Evolutionary conservation across 306 rosid species (phyloP).

Genomic region (Corylus americana): DNA sequence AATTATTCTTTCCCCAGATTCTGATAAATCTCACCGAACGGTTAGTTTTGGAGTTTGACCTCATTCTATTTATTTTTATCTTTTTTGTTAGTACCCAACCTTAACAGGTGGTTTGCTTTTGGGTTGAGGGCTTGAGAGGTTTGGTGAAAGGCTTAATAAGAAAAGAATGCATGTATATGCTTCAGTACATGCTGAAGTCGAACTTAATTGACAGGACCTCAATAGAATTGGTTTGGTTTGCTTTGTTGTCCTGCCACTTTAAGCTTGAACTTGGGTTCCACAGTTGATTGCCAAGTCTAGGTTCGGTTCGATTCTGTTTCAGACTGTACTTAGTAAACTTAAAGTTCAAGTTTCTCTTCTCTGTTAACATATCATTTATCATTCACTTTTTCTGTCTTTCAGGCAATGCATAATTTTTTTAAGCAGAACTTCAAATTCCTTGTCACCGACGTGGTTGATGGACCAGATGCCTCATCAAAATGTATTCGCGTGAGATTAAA

Average conservation of each 20-base stretch:
- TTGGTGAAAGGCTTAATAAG: not conserved
- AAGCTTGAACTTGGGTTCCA: not conserved
- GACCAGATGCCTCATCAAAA: constrained; percentile 86
- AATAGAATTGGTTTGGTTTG: not conserved
- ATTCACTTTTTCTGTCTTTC: constrained; percentile 34
- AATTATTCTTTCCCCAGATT: constrained; percentile 69
- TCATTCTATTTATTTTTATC: not conserved
- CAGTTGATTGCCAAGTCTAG: constrained; percentile 7
- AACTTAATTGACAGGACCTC: constrained; percentile 14
- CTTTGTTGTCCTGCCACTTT: not conserved
- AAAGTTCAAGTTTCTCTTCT: not conserved
- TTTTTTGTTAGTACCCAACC: not conserved
- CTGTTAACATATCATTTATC: not conserved
- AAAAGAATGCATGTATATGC: not conserved
- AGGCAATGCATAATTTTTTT: constrained; percentile 86
- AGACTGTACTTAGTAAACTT: constrained; percentile 8
- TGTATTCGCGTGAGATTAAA: constrained; percentile 86
- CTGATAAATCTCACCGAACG: constrained; percentile 81
- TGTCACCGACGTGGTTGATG: constrained; percentile 81
- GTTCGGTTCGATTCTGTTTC: constrained; percentile 9
- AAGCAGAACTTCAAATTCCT: constrained; percentile 87
- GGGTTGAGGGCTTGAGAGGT: constrained; percentile 7
- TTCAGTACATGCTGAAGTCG: not conserved
- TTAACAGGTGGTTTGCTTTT: not conserved
- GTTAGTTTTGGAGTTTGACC: constrained; percentile 47